Evolutionary conservation across 805 yeast species (phyloP).

Genomic region (Pichia eremophila): DNA sequence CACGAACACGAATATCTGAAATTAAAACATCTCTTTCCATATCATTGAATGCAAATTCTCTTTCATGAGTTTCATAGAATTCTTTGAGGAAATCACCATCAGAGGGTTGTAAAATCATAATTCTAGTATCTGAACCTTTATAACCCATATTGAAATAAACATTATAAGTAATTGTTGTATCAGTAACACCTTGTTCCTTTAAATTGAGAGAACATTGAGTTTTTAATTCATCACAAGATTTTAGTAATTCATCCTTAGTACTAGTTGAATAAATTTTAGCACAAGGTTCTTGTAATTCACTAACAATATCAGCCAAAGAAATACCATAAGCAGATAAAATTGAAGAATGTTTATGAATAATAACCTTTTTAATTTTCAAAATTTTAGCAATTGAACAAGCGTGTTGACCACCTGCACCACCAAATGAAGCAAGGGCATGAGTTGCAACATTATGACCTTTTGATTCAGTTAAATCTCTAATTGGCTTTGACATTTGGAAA

Average conservation of each 20-base stretch:
- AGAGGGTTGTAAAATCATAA: constrained; percentile 45
- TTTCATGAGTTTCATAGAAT: constrained; percentile 49
- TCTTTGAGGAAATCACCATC: constrained; percentile 28
- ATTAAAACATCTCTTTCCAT: constrained; percentile 48
- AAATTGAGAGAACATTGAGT: constrained; percentile 34
- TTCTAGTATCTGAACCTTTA: constrained; percentile 77
- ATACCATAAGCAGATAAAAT: constrained; percentile 84
- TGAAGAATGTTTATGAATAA: constrained; percentile 75
- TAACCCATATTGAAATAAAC: constrained; percentile 69
- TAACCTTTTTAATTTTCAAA: constrained; percentile 56
- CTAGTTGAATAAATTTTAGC: constrained; percentile 32
- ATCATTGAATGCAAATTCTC: constrained; percentile 61
- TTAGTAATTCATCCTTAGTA: constrained; percentile 27
- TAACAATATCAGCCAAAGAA: constrained; percentile 75
- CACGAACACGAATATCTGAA: constrained; percentile 68
- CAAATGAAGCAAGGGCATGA: constrained; percentile 74
- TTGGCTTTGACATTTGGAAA: constrained; percentile 83
- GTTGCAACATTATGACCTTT: constrained; percentile 59
- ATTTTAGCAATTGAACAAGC: constrained; percentile 67
- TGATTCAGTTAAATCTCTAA: constrained; percentile 75
- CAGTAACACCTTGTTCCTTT: constrained; percentile 43
- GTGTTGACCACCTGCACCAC: constrained; percentile 93
- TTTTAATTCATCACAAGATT: constrained; percentile 37
- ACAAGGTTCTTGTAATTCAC: constrained; percentile 66
- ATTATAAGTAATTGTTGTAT: constrained; percentile 41